Evolutionary conservation across 2,329 filamentous ascomycete genomes (phyloP).

Genomic region (Pseudocercospora fuligena): DNA sequence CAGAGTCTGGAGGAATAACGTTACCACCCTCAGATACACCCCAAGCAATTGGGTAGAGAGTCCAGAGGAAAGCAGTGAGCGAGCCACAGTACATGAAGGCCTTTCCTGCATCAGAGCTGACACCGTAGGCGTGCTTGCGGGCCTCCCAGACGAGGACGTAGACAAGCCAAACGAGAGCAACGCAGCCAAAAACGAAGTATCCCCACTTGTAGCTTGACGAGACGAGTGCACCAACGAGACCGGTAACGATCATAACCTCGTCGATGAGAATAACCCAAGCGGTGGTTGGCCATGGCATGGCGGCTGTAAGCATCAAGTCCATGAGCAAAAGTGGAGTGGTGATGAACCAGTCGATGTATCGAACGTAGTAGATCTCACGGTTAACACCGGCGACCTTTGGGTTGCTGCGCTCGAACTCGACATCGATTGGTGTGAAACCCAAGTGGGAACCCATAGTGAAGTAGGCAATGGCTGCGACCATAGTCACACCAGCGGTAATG

Average conservation of each 20-base stretch:
- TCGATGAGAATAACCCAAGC: slow-evolving; percentile 66
- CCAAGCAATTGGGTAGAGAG: slow-evolving; percentile 68
- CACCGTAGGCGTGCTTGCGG: slow-evolving; percentile 58
- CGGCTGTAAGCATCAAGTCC: slow-evolving; percentile 67
- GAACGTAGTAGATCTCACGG: slow-evolving; percentile 69
- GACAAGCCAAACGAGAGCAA: slow-evolving; percentile 58
- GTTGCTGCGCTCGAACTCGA: slow-evolving; percentile 59
- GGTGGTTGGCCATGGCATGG: slow-evolving; percentile 68
- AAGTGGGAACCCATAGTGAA: slow-evolving; percentile 71
- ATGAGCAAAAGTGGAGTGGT: slow-evolving; percentile 68
- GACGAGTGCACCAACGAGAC: slow-evolving; percentile 69
- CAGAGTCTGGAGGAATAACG: slow-evolving; percentile 67
- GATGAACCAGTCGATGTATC: slow-evolving; percentile 69
- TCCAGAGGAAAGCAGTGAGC: slow-evolving; percentile 66
- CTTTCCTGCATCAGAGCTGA: slow-evolving; percentile 60
- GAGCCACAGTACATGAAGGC: slow-evolving; percentile 62
- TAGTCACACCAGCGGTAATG: slow-evolving; percentile 63
- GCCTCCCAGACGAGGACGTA: slow-evolving; percentile 64
- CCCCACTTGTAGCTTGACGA: slow-evolving; percentile 69
- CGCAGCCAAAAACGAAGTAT: slow-evolving; percentile 64
- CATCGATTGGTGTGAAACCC: slow-evolving; percentile 66
- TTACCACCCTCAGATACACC: slow-evolving; percentile 68
- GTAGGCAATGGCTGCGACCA: slow-evolving; percentile 66
- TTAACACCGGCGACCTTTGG: slow-evolving; percentile 55
- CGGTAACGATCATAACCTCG: slow-evolving; percentile 69